A percentile compares a stretch with the other conserved stretches of the same genome.
Conservation (phyloP, 2,329 filamentous ascomycete genomes). For the Stagonosporopsis cucurbitacearum region DNA sequence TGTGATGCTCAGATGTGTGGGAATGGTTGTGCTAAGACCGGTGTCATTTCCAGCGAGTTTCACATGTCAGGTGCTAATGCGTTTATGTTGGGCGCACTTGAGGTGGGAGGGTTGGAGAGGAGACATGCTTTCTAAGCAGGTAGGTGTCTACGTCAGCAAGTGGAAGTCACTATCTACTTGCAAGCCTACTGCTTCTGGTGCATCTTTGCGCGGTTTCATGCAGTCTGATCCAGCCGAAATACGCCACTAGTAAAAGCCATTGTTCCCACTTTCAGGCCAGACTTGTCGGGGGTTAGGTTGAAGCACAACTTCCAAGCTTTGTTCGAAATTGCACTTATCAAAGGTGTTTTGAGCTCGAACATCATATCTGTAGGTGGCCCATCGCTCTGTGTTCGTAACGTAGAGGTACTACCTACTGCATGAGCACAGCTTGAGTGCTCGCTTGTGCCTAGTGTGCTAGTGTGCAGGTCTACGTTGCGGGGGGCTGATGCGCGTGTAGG, state of each 20-base stretch:
- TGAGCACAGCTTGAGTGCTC: neutral
- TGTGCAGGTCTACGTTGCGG: no score
- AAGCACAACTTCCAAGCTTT: neutral
- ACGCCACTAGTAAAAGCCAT: neutral
- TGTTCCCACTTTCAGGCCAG: neutral
- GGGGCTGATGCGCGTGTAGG: neutral
- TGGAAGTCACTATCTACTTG: conserved; percentile 1
- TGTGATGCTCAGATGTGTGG: neutral
- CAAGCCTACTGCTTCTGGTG: neutral
- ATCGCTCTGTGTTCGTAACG: no score
- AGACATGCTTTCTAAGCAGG: conserved; percentile 9
- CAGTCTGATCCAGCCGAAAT: neutral
- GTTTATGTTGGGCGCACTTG: neutral
- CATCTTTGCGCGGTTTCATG: no score
- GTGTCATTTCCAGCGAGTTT: neutral
- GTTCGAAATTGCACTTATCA: neutral
- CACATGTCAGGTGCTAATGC: neutral
- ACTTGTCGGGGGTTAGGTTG: no score
- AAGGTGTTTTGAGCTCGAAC: neutral
- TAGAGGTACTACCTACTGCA: no score
- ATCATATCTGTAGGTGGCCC: neutral
- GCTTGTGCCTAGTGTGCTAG: no score
- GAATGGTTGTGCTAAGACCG: neutral
- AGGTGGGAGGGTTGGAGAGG: neutral
- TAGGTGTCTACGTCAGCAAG: conserved; percentile 12